Evolutionary conservation across 73 alveolate genomes (phyloP).

Genomic region (Tetrahymena borealis): DNA sequence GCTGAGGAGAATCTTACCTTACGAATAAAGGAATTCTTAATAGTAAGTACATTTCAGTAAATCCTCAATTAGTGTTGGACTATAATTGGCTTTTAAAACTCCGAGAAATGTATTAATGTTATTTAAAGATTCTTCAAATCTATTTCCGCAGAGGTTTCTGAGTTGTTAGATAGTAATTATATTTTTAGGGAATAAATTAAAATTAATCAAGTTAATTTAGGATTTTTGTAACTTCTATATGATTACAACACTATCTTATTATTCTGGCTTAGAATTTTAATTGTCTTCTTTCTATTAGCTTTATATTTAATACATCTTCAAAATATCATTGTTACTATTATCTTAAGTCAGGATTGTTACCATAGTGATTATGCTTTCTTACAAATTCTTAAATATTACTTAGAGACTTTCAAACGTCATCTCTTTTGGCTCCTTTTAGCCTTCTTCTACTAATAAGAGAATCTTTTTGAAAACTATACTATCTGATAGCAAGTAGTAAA

Average conservation of each 20-base stretch:
- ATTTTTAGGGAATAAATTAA: background rate
- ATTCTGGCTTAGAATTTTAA: too few species aligned
- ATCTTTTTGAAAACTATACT: background rate
- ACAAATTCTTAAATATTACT: background rate
- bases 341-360: too few species aligned
- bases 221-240: too few species aligned
- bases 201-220: background rate
- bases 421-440: background rate
- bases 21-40: background rate
- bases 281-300: too few species aligned
- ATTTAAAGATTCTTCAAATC: background rate
- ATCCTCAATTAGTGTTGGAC: background rate
- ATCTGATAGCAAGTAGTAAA: background rate
- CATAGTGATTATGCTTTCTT: too few species aligned
- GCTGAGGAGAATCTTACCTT: background rate
- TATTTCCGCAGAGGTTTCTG: background rate
- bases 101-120: background rate
- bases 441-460: background rate
- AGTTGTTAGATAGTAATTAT: background rate
- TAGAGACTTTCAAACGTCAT: background rate
- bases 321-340: too few species aligned
- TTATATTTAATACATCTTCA: too few species aligned
- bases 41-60: background rate
- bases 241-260: too few species aligned
- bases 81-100: background rate